Evolutionary conservation across 306 rosid species (phyloP), one percentile per base, ranked within the genome.

Genomic region (Cicer cuneatum): DNA sequence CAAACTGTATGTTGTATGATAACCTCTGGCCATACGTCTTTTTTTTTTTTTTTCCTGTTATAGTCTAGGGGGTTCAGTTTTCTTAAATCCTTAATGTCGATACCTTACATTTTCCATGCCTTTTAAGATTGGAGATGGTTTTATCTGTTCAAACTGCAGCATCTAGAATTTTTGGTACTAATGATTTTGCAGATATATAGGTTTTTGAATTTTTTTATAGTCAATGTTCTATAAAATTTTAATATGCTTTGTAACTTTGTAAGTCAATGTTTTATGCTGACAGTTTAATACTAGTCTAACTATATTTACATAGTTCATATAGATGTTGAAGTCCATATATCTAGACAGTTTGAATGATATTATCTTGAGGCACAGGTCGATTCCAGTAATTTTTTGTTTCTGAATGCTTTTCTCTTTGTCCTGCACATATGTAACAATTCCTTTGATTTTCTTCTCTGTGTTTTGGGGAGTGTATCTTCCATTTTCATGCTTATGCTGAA

Each of bases 271-370:
- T 45, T 53, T 64, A 64, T n/a, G 64, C 43, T 46, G 15, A 73
- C 38, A 76, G 47, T 58, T 46, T 47, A 35, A 21, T 57, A 68
- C 42, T 10, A 10, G 52, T 52, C 76, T 69, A 72, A 72, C 70
- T 37, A 37, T 40, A 9, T 29, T 43, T 15, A 29, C 14, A 67
- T 47, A 16, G 43, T 63, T 47, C 24, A 9, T 52, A 51, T 52
- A 7, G 12, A 35, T 46, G 8, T 15, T 4, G 35, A 59, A 15
- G 37, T 10, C 13, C 15, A 5, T 24, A 43, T 37, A 70, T 16
- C 8, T 53, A 58, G 16, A 6, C 8, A 29, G 40, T 29, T 58
- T 35, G 75, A 19, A 53, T 71, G 13, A 80, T 11, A 61, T 48
- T 61, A 46, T 54, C 24, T 5, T 39, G 49, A 33, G 7, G 9